Percentiles rank a stretch among this genome's conserved stretches.
Conservation (phyloP, 139 green algal species). For the Raphidocelis subcapitata region DNA sequence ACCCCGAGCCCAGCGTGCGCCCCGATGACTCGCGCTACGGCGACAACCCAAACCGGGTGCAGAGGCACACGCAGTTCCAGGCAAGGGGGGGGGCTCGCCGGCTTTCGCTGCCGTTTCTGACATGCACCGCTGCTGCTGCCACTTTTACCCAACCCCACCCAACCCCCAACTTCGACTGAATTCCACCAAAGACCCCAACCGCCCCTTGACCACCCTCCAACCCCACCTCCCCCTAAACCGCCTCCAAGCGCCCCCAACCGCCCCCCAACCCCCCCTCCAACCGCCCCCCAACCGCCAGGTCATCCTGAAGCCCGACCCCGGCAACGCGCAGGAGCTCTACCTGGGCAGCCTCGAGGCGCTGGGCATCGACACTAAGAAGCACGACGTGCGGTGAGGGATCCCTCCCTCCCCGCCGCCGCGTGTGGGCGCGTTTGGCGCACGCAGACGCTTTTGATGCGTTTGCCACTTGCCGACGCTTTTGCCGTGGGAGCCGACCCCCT, state of each 20-base stretch:
- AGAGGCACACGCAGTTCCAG: conserved; percentile 99
- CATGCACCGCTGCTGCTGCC: neutral
- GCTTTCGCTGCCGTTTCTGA: neutral
- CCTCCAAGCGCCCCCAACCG: too few species aligned
- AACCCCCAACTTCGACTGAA: too few species aligned
- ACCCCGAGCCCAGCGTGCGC: conserved; percentile 93
- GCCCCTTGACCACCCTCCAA: too few species aligned
- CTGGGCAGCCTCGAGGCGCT: conserved; percentile 86
- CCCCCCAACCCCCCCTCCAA: too few species aligned
- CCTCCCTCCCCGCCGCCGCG: too few species aligned
- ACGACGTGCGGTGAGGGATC: conserved; percentile 67
- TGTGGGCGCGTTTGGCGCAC: too few species aligned
- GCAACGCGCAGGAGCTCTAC: conserved; percentile 97
- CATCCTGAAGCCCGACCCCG: conserved; percentile 98
- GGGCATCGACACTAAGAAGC: conserved; percentile 81
- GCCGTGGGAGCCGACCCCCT: too few species aligned
- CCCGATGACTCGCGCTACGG: conserved; percentile 98
- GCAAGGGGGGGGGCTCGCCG: neutral
- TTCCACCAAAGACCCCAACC: too few species aligned
- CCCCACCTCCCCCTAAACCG: too few species aligned
- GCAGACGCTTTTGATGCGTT: too few species aligned
- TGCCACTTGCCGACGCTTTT: too few species aligned
- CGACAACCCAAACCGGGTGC: conserved; percentile 97
- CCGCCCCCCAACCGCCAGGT: too few species aligned
- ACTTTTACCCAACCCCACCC: neutral